Percentiles rank a stretch among this genome's conserved stretches.
These are phyloP conservation scores for Cercophora samala DNA, from an alignment of 495 filamentous ascomycete species.

Conservation along the genomic window DNA sequence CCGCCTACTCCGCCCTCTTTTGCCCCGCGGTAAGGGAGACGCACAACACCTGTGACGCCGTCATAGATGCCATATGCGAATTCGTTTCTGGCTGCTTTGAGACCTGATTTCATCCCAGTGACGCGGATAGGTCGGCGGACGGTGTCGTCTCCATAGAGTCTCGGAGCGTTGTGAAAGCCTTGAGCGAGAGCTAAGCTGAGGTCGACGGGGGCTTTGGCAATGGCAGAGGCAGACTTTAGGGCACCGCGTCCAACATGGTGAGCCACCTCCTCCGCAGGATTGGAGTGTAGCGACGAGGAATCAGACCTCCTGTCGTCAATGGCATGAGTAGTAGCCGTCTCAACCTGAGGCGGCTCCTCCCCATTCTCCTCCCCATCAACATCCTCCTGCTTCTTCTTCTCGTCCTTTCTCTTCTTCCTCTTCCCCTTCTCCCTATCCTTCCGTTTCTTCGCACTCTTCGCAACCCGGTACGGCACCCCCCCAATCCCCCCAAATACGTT, in stretches of 20 bases:
- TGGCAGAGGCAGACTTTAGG: slow-evolving; percentile 42
- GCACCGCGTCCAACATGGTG: slow-evolving; percentile 48
- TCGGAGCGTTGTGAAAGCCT: slow-evolving; percentile 80
- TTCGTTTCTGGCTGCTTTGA: slow-evolving; percentile 63
- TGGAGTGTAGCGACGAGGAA: slow-evolving; percentile 21
- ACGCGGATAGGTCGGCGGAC: slow-evolving; percentile 53
- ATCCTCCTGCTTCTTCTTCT: slow-evolving; percentile 30
- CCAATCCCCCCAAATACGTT: slow-evolving; percentile 57
- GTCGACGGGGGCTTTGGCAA: slow-evolving; percentile 59
- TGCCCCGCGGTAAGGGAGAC: slow-evolving; percentile 62
- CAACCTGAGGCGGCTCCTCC: slow-evolving; percentile 9
- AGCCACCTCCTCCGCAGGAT: slow-evolving; percentile 38
- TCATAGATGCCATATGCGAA: slow-evolving; percentile 70
- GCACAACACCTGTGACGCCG: slow-evolving; percentile 66
- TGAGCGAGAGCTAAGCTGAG: slow-evolving; percentile 70
- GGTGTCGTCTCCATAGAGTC: slow-evolving; percentile 61
- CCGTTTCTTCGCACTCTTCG: slow-evolving; percentile 49
- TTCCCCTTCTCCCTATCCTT: slow-evolving; percentile 43
- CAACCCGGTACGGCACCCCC: slow-evolving; percentile 55
- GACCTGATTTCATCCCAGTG: slow-evolving; percentile 64
- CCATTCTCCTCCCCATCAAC: not conserved
- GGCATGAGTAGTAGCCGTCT: slow-evolving; percentile 26
- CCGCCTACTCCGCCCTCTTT: slow-evolving; percentile 55
- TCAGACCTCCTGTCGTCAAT: slow-evolving; percentile 20
- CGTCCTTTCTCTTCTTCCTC: slow-evolving; percentile 41